Percentiles rank a stretch among this genome's conserved stretches.
These are phyloP conservation scores for Salix dunnii DNA, from an alignment of 345 rosid species.

Conservation along the genomic window DNA sequence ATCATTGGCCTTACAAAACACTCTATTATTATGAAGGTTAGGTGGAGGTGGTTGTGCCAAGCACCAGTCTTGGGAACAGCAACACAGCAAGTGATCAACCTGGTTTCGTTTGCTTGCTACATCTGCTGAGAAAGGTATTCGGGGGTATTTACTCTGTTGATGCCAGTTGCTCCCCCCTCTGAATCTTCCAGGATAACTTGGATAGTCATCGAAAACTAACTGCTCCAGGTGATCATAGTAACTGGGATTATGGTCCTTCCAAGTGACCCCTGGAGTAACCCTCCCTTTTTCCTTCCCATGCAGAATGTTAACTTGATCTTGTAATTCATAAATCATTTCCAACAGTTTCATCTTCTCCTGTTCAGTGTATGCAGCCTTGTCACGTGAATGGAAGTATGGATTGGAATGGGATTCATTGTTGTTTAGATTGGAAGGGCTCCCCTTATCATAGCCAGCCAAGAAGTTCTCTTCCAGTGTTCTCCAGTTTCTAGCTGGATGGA, in stretches of 20 bases:
- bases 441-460: conserved; percentile 37
- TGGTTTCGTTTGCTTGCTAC: conserved; percentile 30
- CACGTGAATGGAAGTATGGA: conserved; percentile 35
- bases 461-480: conserved; percentile 40
- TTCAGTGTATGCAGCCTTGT: conserved; percentile 37
- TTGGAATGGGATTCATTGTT: conserved; percentile 34
- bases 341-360: conserved; percentile 48
- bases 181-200: conserved; percentile 25
- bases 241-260: conserved; percentile 27
- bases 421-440: conserved; percentile 43
- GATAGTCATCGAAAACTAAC: conserved; percentile 11
- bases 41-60: conserved; percentile 39
- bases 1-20: conserved; percentile 24
- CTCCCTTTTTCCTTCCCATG: conserved; percentile 24
- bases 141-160: conserved; percentile 28
- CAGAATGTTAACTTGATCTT: conserved; percentile 44
- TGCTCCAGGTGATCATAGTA: conserved; percentile 23
- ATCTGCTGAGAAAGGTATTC: conserved; percentile 49
- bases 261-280: conserved; percentile 21
- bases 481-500: conserved; percentile 34
- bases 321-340: conserved; percentile 52
- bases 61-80: conserved; percentile 32
- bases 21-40: conserved; percentile 18
- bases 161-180: conserved; percentile 33
- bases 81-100: conserved; percentile 28